Conservation (phyloP, 768 basidiomycete species). For the Trametes villosa region DNA sequence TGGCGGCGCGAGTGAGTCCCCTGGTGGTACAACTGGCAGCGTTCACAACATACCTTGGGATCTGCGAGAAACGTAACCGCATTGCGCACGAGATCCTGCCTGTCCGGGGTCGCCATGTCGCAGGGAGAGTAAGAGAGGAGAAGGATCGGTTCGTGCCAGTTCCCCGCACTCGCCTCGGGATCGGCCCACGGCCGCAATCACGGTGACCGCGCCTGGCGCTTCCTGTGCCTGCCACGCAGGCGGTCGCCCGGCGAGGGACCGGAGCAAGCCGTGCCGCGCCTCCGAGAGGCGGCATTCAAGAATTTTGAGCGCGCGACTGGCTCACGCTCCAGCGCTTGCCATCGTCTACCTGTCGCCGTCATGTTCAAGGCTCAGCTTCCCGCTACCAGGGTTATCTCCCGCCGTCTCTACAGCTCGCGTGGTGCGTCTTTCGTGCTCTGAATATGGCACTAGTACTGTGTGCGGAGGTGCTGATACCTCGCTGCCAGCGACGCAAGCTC, state of each 20-base stretch:
- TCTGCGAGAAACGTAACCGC: constrained; percentile 88
- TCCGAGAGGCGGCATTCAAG: constrained; percentile 6
- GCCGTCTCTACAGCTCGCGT: constrained; percentile 49
- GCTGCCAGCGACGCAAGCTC: constrained; percentile 30
- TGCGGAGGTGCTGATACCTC: constrained; percentile 4
- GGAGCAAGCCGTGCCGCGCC: constrained; percentile 24
- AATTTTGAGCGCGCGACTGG: constrained; percentile 18
- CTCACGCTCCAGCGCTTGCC: constrained; percentile 1
- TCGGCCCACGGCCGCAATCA: constrained; percentile 14
- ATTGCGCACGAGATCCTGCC: constrained; percentile 76
- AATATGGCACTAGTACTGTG: not conserved
- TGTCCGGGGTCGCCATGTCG: constrained; percentile 55
- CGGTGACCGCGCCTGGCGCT: constrained; percentile 1
- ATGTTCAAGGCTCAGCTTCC: constrained; percentile 55
- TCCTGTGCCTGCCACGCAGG: not conserved
- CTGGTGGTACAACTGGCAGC: not conserved
- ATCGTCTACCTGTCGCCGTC: constrained; percentile 27
- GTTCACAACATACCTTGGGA: constrained; percentile 60
- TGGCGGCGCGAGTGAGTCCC: not conserved
- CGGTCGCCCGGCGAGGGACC: constrained; percentile 9
- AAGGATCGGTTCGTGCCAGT: not conserved
- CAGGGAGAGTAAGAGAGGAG: not conserved
- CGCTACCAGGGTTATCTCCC: constrained; percentile 53
- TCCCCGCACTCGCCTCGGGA: constrained; percentile 13
- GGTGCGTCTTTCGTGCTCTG: constrained; percentile 36